phyloP scores from a whole-genome alignment of 2,329 filamentous ascomycete genomes.

The Emergomyces africanus region DNA sequence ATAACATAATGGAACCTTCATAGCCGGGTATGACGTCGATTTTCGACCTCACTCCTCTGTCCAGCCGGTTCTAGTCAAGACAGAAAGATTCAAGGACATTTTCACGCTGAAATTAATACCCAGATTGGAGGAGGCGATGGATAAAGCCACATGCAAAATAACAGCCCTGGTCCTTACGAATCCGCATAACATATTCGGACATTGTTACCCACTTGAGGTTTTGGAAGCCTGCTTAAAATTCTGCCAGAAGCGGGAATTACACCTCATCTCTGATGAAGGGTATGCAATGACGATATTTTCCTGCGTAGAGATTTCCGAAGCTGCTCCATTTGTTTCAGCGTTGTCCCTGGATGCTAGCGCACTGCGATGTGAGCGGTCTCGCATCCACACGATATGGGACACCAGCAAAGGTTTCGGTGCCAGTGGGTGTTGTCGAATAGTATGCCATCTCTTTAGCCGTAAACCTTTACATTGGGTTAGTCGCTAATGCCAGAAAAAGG shows the following conservation, averaged over 20 bases:
- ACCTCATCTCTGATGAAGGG: constrained; percentile 19
- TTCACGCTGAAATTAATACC: constrained; percentile 10
- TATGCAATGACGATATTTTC: constrained; percentile 14
- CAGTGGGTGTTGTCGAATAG: constrained; percentile 12
- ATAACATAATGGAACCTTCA: not conserved
- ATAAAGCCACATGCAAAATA: constrained; percentile 9
- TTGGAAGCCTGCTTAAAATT: constrained; percentile 14
- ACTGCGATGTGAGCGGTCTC: constrained; percentile 11
- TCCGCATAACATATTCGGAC: constrained; percentile 17
- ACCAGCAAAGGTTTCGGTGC: constrained; percentile 14
- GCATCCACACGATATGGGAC: constrained; percentile 14
- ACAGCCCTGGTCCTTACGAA: constrained; percentile 17
- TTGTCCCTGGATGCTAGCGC: constrained; percentile 8
- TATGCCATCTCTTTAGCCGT: constrained; percentile 4
- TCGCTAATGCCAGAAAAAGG: constrained; percentile 7
- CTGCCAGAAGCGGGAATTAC: constrained; percentile 13
- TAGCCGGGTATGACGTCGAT: constrained; percentile 14
- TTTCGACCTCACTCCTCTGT: constrained; percentile 10
- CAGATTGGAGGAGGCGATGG: constrained; percentile 9
- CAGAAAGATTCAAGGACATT: constrained; percentile 8
- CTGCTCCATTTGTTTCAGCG: constrained; percentile 10
- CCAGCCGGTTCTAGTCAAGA: constrained; percentile 11
- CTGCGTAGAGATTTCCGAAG: constrained; percentile 8
- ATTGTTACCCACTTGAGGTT: constrained; percentile 14
- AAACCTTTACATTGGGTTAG: not conserved